Base-by-base conservation (phyloP, 228 moss, liverwort and hornwort species). In the Sphagnum fallax region DNA sequence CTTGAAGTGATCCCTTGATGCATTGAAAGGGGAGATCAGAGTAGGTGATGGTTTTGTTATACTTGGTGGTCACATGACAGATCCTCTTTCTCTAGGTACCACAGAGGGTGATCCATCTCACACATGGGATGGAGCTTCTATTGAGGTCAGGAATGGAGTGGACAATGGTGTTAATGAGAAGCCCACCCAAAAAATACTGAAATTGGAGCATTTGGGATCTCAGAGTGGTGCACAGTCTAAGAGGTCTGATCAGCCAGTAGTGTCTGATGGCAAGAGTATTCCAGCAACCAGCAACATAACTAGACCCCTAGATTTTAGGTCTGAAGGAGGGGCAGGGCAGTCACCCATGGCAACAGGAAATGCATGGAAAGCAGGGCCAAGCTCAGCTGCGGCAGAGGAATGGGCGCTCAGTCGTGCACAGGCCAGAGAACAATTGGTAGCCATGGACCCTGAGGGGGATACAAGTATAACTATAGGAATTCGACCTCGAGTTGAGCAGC, bases 361-460 rank as follows among this genome's bases (percentile, higher is more conserved):
- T 60, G 10, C 69, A 48, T 86, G 86, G 82, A 79, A 79, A 75
- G 79, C 80, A 71, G 82, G 86, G 70, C 86, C 86, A 16, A 79
- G 74, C 72, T 86, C 86, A 52, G 86, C 82, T 48, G 68, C 75
- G 57, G 86, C 86, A 48, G 77, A 77, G 64, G 86, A 82, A 61
- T 86, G 86, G 86, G 86, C 86, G 51, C 77, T 77, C 67, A 82
- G 79, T 12, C 75, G 86, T 52, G 77, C 79, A 47, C 74, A 77
- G n/a, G 75, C 77, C 10, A 72, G 73, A 52, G 72, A 73, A 75
- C 65, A 67, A 32, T n/a, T 67, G 48, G 67, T 67, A 12, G 64
- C 61, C 52, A 60, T n/a, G 15, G 52, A 52, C 6, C 66, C 82
- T 62, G 70, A 49, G 53, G 62, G 71, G 18, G 77, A 76, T 68